These are phyloP conservation scores for Rugonectria rugulosa DNA, from an alignment of 2,329 filamentous ascomycete species.

Conservation along the genomic window DNA sequence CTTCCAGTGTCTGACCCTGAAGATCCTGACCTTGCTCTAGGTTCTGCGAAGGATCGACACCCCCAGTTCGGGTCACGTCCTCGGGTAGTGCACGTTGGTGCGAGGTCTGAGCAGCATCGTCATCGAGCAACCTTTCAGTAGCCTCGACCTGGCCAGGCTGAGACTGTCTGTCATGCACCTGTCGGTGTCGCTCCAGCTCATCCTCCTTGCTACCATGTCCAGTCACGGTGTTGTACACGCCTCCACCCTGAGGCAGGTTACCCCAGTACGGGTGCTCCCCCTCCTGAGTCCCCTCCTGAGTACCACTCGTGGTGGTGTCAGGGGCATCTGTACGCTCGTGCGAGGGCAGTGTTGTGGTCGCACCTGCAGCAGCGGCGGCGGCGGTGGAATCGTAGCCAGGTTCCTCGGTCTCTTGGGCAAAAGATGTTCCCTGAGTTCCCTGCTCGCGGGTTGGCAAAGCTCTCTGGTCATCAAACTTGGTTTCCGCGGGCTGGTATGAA, in stretches of 20 bases:
- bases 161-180: not conserved
- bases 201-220: conserved; percentile 26
- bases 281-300: not conserved
- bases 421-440: not conserved
- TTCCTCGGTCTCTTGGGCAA: not conserved
- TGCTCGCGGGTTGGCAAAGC: not conserved
- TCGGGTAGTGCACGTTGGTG: not conserved
- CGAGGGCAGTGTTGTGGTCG: no score
- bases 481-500: not conserved
- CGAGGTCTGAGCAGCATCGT: not conserved
- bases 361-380: no score
- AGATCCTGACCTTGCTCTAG: no score
- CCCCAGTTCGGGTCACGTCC: not conserved
- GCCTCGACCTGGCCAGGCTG: not conserved
- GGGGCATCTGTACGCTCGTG: no score
- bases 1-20: not conserved
- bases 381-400: not conserved
- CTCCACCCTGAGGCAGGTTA: conserved; percentile 17
- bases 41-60: not conserved
- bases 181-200: not conserved
- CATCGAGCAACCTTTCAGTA: not conserved
- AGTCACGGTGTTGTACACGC: conserved; percentile 14
- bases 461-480: not conserved
- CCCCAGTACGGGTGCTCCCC: conserved; percentile 33
- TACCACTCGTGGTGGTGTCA: not conserved